Base-by-base conservation (phyloP, 139 green algal genomes). In the Haematococcus sp. region DNA sequence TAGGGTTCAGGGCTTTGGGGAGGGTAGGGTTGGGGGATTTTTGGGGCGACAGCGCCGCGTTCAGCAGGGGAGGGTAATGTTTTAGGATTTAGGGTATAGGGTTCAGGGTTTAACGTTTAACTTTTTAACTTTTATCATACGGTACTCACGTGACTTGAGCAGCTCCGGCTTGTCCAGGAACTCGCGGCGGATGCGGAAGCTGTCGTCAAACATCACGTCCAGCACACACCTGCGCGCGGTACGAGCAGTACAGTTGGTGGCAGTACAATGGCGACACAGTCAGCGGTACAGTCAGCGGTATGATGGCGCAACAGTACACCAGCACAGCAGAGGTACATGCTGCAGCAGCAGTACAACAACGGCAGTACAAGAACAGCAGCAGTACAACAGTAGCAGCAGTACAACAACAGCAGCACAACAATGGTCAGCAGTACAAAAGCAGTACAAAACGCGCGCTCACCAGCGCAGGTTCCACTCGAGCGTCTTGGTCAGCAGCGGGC, bases 391-490 rank as follows among this genome's bases (percentile, higher is more conserved):
- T 32, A n/a, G n/a, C 25, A 63, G 16, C 23, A 63, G 9, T 33
- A 63, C 55, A 13, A 13, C 9, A 63, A 33, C 9, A 16, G 40
- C 40, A 49, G 40, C 40, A 40, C 58, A 34, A 32, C 55, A 15
- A 15, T 32, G 20, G 22, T 32, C 19, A 63, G 55, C 16, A 63
- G 25, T 13, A 5, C 55, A 31, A 63, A 27, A 31, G 13, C 55
- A 63, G 17, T 13, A 27, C 55, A 13, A 15, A 31, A n/a, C 5
- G 13, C 16, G 25, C 25, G 3, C 58, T 40, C 46, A 70, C 90
- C 90, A 95, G 25, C 91, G 87, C 63, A 98, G 74, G 82, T 95
- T 97, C 94, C 95, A 98, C 83, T 98, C 89, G 22, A 99, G 71
- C 2, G 91, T 96, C 77, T 97, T 96, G 7, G 94, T 98, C 33